A percentile compares a stretch with the other conserved stretches of the same genome.
phyloP scores from a whole-genome alignment of 2,329 filamentous ascomycete species.

The Fusarium equiseti region DNA sequence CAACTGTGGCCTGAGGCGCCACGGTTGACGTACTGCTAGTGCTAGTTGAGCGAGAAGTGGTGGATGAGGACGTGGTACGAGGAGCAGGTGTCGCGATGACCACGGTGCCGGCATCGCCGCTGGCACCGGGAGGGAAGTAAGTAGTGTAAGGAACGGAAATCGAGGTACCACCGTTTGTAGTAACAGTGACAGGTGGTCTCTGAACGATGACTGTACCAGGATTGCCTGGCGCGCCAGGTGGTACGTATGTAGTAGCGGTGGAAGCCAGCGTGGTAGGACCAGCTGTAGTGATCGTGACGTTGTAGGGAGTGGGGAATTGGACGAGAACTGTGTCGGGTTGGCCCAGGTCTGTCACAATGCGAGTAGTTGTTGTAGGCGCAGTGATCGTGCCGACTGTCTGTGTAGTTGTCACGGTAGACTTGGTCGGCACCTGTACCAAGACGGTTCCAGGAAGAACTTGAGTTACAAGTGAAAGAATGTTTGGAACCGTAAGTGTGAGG shows the following conservation, averaged over 20 bases:
- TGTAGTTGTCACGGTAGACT: conserved; percentile 13
- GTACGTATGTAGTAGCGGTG: background rate
- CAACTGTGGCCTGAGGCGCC: background rate
- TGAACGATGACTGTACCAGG: conserved; percentile 12
- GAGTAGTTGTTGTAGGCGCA: background rate
- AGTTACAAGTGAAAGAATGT: background rate
- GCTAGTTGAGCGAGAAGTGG: background rate
- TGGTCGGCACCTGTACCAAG: conserved; percentile 14
- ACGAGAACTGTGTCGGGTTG: conserved; percentile 8
- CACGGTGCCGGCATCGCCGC: conserved; percentile 26
- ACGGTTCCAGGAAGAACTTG: conserved; percentile 13
- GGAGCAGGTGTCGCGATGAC: conserved; percentile 28
- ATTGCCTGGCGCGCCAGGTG: background rate
- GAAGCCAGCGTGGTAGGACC: background rate
- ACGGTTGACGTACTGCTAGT: background rate
- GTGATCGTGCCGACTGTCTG: conserved; percentile 7
- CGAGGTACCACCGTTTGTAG: conserved; percentile 18
- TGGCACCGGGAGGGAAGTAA: conserved; percentile 9
- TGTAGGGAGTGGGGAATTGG: background rate
- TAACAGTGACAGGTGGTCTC: conserved; percentile 7
- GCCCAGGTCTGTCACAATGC: background rate
- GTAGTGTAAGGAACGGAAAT: conserved; percentile 27
- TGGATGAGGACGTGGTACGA: background rate
- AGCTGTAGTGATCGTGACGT: conserved; percentile 3
- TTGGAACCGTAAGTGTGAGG: background rate